Conservation (phyloP, 2,329 filamentous ascomycete species). For the Aureobasidium lini region DNA sequence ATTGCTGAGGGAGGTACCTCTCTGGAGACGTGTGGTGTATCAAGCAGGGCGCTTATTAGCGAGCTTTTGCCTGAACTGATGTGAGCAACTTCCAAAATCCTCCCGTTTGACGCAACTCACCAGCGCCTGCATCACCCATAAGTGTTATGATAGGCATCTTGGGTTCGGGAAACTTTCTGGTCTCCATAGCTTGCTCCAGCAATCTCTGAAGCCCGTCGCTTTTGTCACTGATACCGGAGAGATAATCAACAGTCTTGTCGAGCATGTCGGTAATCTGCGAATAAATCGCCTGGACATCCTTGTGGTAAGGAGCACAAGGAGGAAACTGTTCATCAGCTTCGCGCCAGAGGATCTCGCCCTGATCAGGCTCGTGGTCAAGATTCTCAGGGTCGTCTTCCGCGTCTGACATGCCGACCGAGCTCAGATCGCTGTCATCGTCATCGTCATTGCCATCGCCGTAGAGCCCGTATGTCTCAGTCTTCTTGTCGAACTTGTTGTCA, state of each 20-base stretch:
- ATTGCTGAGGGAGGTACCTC: slow-evolving; percentile 1
- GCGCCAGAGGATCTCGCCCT: background rate
- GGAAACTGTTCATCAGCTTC: background rate
- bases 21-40: slow-evolving; percentile 18
- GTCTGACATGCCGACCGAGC: background rate
- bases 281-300: background rate
- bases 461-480: background rate
- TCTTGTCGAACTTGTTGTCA: too few species aligned
- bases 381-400: background rate
- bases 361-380: background rate
- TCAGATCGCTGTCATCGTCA: background rate
- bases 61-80: slow-evolving; percentile 21
- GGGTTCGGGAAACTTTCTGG: background rate
- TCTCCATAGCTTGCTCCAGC: background rate
- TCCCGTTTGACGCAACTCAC: background rate
- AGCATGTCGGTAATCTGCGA: background rate
- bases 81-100: background rate
- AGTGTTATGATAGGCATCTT: slow-evolving; percentile 16
- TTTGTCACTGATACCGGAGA: background rate
- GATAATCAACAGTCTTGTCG: background rate
- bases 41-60: slow-evolving; percentile 20
- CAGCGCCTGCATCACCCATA: slow-evolving; percentile 18
- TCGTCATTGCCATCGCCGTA: background rate
- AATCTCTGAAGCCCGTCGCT: background rate
- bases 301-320: background rate